Evolutionary conservation across 805 yeast genomes (phyloP), one percentile per base, ranked within the genome.

Genomic region (Pichia phayaonensis): DNA sequence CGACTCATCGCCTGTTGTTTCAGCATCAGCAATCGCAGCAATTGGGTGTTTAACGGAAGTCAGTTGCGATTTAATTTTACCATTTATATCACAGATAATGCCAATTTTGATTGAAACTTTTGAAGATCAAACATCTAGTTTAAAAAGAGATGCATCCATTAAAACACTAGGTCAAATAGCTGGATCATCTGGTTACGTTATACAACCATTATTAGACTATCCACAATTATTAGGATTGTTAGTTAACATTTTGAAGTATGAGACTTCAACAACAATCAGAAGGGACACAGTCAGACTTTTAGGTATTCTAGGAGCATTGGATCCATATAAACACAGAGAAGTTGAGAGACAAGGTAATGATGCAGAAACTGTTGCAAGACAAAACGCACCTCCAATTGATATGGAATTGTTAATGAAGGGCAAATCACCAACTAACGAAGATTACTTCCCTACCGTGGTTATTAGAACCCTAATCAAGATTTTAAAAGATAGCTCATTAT

Each of bases 241-340:
- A 31, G 87, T 90, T 4, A 83, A 82, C 48, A 89, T 94, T 40
- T 69, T 94, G 49, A 86, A 86, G 56, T 80, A 90, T 52, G 97
- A 92, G 60, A 78, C 81, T 12, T 80, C 95, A 0, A 77, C 84
- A 3, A 70, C 77, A 4, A 82, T 88, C 8, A 80, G 94, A 60
- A 72, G 96, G 51, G 98, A 94, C 64, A 86, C 97, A 0, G 96
- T 94, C 1, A 76, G 92, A 56, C 68, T 94, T 23, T 72, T 94
- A 50, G 99, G 99, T 62, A 90, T 90, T 34, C 71, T 94, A 41
- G 99, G 99, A 55, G 99, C 99, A 0, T 71, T 94, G 45, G 99
- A 94, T 67, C 99, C 99, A 1, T 94, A 92, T 63, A 90, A 88
- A 62, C 95, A 90, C 58, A 80, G 96, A 50, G 96, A 89, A 59